Evolutionary conservation across 345 rosid genomes (phyloP), one percentile per base, ranked within the genome.

Genomic region (Citrus inodora): DNA sequence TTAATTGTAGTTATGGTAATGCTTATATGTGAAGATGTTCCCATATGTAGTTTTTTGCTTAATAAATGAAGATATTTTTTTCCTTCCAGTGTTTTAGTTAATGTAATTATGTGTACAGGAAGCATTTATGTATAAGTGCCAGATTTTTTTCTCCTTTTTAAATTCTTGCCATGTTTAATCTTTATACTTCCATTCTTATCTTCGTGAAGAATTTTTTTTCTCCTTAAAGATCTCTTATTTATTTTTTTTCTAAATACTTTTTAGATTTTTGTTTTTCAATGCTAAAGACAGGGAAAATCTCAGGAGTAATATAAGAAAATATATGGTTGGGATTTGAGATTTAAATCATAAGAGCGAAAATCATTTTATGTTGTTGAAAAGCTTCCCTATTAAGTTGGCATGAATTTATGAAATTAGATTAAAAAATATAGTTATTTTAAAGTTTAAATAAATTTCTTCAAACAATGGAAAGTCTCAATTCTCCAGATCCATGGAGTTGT

Each of bases 151-250:
- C 42, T 40, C 3, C 0, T 19, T 33, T 19, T 21, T 35, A 7
- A 66, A 32, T 27, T 10, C 27, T 62, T 62, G 46, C 70, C 70
- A 42, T 74, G 77, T 62, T 61, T 74, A 60, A 74, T 74, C 77
- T 74, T 7, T 62, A 1, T 27, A 40, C n/a, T 71, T 58, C 55
- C 66, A n/a, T 73, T 35, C n/a, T 3, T 48, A 17, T 70, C 37
- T 55, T 14, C 5, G 27, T 60, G 37, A 74, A 38, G 27, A 21
- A 22, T 37, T 59, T 25, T 62, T 56, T 40, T 62, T 7, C 37
- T 66, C 27, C 35, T 55, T 62, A 32, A 30, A 70, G 28, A 59
- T 42, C 8, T 30, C 11, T 40, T 13, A 16, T 4, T 76, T 69
- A 30, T 22, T 33, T 48, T n/a, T 38, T 38, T 53, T 67, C 13